Percentiles rank a stretch among this genome's conserved stretches.
phyloP scores from a whole-genome alignment of 495 filamentous ascomycete species.

The Letharia lupina region DNA sequence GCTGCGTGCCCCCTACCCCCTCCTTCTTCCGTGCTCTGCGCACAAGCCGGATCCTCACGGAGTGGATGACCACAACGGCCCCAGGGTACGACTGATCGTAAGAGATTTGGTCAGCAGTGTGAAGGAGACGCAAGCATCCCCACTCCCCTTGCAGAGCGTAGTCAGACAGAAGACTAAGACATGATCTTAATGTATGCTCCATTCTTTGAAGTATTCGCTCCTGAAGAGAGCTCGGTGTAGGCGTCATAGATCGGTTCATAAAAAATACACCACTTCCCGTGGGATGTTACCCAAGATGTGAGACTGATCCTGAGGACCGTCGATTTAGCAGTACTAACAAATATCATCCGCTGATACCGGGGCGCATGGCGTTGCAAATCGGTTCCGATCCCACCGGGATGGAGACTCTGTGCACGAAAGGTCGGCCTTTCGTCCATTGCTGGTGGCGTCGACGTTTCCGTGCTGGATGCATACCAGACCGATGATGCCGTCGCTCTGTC shows the following conservation, averaged over 20 bases:
- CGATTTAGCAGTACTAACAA: not conserved
- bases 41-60: not conserved
- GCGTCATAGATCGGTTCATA: conserved; percentile 4
- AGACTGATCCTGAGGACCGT: not conserved
- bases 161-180: not conserved
- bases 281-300: not conserved
- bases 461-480: too few relatives aligned
- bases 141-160: not conserved
- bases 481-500: too few relatives aligned
- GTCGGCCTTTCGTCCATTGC: too few relatives aligned
- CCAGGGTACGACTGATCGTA: not conserved
- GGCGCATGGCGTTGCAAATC: conserved; percentile 17
- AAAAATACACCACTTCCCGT: not conserved
- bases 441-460: too few relatives aligned
- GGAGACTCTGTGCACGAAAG: conserved; percentile 14
- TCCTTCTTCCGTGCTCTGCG: not conserved
- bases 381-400: conserved; percentile 21
- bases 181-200: conserved; percentile 1
- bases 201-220: conserved; percentile 1
- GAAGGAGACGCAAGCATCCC: not conserved
- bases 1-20: not conserved
- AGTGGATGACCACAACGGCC: not conserved
- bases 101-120: not conserved
- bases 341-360: not conserved
- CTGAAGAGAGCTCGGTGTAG: not conserved